phyloP scores from a whole-genome alignment of 768 basidiomycete genomes.

The Suillus paluster region DNA sequence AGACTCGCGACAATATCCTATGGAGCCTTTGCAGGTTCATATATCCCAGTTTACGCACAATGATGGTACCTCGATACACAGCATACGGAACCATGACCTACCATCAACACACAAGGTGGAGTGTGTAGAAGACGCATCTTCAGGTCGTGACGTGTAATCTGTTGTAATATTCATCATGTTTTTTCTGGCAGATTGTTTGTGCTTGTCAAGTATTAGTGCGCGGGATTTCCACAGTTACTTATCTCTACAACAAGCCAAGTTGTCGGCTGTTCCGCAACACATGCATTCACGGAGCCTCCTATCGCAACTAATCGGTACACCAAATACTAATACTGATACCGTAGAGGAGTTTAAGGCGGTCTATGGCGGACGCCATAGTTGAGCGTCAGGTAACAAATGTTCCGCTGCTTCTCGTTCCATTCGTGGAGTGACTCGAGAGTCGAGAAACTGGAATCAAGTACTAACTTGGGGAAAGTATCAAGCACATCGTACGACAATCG shows the following conservation, averaged over 20 bases:
- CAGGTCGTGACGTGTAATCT: background rate
- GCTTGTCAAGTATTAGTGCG: background rate
- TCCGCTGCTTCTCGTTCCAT: too few relatives aligned
- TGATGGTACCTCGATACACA: background rate
- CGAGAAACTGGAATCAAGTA: too few relatives aligned
- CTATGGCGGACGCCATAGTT: too few relatives aligned
- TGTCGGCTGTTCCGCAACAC: too few relatives aligned
- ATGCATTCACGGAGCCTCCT: too few relatives aligned
- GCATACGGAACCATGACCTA: background rate
- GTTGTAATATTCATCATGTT: background rate
- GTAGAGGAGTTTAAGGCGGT: too few relatives aligned
- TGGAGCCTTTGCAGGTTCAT: constrained; percentile 8
- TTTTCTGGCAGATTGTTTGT: background rate
- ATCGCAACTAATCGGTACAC: too few relatives aligned
- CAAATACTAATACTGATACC: too few relatives aligned
- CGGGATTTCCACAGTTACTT: background rate
- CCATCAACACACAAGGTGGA: background rate
- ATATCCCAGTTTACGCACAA: constrained; percentile 3
- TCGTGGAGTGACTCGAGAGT: too few relatives aligned
- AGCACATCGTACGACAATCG: too few relatives aligned
- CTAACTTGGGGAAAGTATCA: too few relatives aligned
- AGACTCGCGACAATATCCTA: background rate
- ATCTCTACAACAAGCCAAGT: background rate
- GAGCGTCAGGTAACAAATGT: too few relatives aligned
- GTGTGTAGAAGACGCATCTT: background rate